Percentiles rank a stretch among this genome's conserved stretches.
phyloP scores from a whole-genome alignment of 2,329 filamentous ascomycete species.

The Ploettnerulaceae sp. region DNA sequence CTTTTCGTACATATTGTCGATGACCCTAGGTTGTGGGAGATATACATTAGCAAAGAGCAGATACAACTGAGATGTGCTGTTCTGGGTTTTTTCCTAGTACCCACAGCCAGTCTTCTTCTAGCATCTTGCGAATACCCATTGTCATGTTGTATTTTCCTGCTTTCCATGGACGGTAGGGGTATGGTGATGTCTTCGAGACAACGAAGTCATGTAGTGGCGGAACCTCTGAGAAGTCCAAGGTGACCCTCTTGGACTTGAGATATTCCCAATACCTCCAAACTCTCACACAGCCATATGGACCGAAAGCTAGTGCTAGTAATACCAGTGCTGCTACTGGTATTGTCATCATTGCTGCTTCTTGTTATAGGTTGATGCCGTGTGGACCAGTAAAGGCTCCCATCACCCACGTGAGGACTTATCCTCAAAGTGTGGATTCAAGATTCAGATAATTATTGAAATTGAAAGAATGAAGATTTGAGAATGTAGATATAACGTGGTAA shows the following conservation, averaged over 20 bases:
- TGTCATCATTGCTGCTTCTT: too few species aligned
- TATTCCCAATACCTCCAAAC: conserved; percentile 4
- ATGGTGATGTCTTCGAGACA: conserved; percentile 14
- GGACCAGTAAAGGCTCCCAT: too few species aligned
- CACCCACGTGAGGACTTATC: too few species aligned
- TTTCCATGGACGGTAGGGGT: conserved; percentile 24
- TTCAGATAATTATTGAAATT: too few species aligned
- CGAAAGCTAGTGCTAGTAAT: background rate
- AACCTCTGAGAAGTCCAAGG: conserved; percentile 10
- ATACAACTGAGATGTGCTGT: background rate
- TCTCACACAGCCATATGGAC: background rate
- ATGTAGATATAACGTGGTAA: too few species aligned
- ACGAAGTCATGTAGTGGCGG: conserved; percentile 13
- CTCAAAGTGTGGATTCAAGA: too few species aligned
- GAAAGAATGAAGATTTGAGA: too few species aligned
- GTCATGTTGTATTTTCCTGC: conserved; percentile 29
- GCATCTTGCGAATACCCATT: conserved; percentile 28
- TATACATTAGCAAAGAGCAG: background rate
- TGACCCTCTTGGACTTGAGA: conserved; percentile 11
- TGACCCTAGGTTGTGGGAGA: background rate
- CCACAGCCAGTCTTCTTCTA: conserved; percentile 25
- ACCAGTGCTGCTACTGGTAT: background rate
- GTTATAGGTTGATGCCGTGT: too few species aligned
- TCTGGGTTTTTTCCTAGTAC: background rate
- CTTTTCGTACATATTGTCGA: conserved; percentile 42